phyloP scores from a whole-genome alignment of 352 stramenopile genomes.

The Pythium rishiriense region DNA sequence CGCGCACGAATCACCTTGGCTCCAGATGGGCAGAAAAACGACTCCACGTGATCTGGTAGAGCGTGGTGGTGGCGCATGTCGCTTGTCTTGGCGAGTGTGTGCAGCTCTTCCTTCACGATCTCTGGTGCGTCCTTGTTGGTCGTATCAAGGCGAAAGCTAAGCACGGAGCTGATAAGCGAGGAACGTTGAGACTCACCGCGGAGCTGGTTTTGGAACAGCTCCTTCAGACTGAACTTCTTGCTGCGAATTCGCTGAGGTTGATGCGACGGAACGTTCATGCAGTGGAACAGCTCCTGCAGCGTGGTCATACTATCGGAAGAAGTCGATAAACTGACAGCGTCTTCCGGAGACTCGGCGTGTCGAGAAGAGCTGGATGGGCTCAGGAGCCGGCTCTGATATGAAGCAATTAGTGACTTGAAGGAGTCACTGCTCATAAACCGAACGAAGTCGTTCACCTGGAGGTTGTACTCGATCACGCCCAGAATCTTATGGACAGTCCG shows the following conservation, averaged over 20 bases:
- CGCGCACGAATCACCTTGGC: conserved; percentile 63
- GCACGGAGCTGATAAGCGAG: conserved; percentile 69
- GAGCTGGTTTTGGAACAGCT: conserved; percentile 65
- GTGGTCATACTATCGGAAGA: conserved; percentile 83
- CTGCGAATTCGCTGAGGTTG: conserved; percentile 71
- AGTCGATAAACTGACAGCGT: conserved; percentile 26
- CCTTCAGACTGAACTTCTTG: conserved; percentile 67
- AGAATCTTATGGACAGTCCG: conserved; percentile 57
- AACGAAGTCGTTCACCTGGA: conserved; percentile 88
- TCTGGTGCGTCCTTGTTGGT: conserved; percentile 54
- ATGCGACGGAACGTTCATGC: conserved; percentile 85
- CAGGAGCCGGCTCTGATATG: conserved; percentile 73
- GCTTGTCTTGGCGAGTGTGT: conserved; percentile 67
- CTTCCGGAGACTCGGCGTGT: conserved; percentile 26
- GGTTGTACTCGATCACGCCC: conserved; percentile 64
- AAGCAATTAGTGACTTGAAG: conserved; percentile 77
- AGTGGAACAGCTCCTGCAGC: conserved; percentile 85
- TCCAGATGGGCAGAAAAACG: conserved; percentile 72
- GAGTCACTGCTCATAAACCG: conserved; percentile 82
- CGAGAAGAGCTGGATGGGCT: conserved; percentile 53
- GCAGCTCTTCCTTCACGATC: conserved; percentile 71
- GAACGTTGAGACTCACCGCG: conserved; percentile 59
- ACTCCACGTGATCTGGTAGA: conserved; percentile 81
- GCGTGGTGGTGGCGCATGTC: conserved; percentile 74
- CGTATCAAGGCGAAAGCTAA: conserved; percentile 66